A percentile compares a stretch with the other conserved stretches of the same genome.
These are phyloP conservation scores for Cenchrus fungigraminus DNA, from an alignment of 176 grass and related monocot genomes.

Conservation along the genomic window DNA sequence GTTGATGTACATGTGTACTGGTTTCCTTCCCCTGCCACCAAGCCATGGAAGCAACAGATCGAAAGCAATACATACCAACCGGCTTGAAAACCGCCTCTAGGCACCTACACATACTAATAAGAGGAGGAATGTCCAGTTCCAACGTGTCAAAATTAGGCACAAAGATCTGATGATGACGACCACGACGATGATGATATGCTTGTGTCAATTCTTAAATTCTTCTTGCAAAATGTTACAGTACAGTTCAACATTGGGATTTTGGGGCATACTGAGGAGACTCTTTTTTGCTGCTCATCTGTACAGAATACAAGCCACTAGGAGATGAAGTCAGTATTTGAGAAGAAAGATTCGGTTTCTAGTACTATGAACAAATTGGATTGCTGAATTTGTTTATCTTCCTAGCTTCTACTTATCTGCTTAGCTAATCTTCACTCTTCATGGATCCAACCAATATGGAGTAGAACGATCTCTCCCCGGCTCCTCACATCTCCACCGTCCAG, in stretches of 20 bases:
- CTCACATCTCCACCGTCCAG: slow-evolving; percentile 57
- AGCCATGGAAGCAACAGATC: background rate
- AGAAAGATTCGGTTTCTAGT: slow-evolving; percentile 27
- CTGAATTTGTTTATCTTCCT: background rate
- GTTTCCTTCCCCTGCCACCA: background rate
- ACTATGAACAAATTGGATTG: slow-evolving; percentile 50
- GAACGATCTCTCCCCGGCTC: background rate
- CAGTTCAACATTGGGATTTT: background rate
- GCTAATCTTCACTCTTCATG: slow-evolving; percentile 7
- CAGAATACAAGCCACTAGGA: slow-evolving; percentile 32
- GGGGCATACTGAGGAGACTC: too few relatives aligned
- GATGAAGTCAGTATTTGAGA: slow-evolving; percentile 28
- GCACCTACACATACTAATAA: background rate
- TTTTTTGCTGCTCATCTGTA: slow-evolving; percentile 52
- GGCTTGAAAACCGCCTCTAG: background rate
- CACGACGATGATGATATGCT: too few relatives aligned
- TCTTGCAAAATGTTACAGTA: background rate
- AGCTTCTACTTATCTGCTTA: background rate
- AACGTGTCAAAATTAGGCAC: too few relatives aligned
- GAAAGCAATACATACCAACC: background rate
- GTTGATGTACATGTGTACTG: background rate
- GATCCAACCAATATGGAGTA: background rate
- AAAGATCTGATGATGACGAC: too few relatives aligned
- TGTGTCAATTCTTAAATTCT: background rate
- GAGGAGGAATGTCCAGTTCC: too few relatives aligned